Evolutionary conservation across 768 basidiomycete genomes (phyloP).

Genomic region (Ramaria rubella): DNA sequence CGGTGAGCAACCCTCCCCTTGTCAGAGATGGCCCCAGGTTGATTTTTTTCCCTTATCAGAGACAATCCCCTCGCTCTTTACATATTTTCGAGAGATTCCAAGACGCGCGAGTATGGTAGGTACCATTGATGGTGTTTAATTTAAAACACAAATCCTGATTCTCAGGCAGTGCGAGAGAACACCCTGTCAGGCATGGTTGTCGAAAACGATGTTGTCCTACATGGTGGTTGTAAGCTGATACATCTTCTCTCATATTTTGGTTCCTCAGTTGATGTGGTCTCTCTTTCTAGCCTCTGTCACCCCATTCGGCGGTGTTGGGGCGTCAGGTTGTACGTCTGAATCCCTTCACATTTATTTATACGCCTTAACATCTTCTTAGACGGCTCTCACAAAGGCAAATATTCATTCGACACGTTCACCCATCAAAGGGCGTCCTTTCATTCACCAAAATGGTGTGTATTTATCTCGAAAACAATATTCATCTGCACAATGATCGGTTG

Average conservation of each 20-base stretch:
- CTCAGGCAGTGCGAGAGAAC: constrained; percentile 50
- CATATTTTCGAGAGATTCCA: constrained; percentile 58
- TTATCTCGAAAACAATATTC: background rate
- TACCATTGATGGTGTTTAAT: background rate
- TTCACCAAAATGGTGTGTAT: constrained; percentile 32
- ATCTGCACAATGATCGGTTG: background rate
- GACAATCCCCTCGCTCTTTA: constrained; percentile 74
- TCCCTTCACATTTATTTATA: background rate
- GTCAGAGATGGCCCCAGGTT: background rate
- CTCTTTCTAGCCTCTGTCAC: constrained; percentile 44
- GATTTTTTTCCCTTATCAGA: constrained; percentile 27
- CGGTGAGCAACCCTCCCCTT: constrained; percentile 24
- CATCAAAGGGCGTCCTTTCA: constrained; percentile 55
- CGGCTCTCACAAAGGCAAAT: constrained; percentile 69
- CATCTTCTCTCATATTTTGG: background rate
- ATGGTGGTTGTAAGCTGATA: constrained; percentile 41
- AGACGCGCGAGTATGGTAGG: constrained; percentile 56
- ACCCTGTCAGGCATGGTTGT: constrained; percentile 67
- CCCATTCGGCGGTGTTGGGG: constrained; percentile 70
- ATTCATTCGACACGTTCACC: constrained; percentile 70
- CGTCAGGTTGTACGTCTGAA: constrained; percentile 55
- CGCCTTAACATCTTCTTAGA: constrained; percentile 31
- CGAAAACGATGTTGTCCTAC: constrained; percentile 67
- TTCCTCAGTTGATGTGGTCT: background rate
- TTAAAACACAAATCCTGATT: background rate